Conservation (phyloP, 495 filamentous ascomycete genomes). For the Aspergillus asperescens region DNA sequence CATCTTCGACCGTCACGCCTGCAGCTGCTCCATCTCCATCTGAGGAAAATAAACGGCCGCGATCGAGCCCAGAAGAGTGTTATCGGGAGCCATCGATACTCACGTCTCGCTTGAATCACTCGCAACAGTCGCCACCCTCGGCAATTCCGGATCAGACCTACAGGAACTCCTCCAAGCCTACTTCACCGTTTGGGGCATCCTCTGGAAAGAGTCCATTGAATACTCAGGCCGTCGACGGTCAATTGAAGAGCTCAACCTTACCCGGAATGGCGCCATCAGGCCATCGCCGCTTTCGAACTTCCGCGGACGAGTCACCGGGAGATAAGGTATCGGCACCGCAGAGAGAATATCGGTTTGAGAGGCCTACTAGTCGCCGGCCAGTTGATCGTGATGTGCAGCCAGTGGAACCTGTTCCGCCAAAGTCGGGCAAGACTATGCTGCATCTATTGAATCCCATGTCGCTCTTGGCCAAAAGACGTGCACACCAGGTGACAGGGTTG, state of each 20-base stretch:
- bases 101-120: constrained; percentile 27
- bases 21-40: constrained; percentile 24
- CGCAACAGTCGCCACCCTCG: constrained; percentile 23
- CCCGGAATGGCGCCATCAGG: constrained; percentile 22
- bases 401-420: constrained; percentile 32
- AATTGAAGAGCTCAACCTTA: constrained; percentile 29
- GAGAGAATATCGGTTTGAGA: constrained; percentile 28
- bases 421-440: constrained; percentile 55
- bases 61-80: constrained; percentile 34
- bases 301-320: constrained; percentile 27
- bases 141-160: constrained; percentile 28
- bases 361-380: constrained; percentile 18
- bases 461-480: constrained; percentile 54
- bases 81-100: constrained; percentile 19
- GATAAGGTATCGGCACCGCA: constrained; percentile 27
- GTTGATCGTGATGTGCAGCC: constrained; percentile 29
- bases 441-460: constrained; percentile 66
- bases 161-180: constrained; percentile 30
- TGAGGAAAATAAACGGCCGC: constrained; percentile 28
- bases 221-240: constrained; percentile 20
- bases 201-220: constrained; percentile 29
- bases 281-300: constrained; percentile 33
- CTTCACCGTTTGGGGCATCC: constrained; percentile 36
- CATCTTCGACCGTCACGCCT: constrained; percentile 32
- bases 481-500: constrained; percentile 41